Evolutionary conservation across 306 rosid species (phyloP).

Genomic region (Cucurbita pepo): DNA sequence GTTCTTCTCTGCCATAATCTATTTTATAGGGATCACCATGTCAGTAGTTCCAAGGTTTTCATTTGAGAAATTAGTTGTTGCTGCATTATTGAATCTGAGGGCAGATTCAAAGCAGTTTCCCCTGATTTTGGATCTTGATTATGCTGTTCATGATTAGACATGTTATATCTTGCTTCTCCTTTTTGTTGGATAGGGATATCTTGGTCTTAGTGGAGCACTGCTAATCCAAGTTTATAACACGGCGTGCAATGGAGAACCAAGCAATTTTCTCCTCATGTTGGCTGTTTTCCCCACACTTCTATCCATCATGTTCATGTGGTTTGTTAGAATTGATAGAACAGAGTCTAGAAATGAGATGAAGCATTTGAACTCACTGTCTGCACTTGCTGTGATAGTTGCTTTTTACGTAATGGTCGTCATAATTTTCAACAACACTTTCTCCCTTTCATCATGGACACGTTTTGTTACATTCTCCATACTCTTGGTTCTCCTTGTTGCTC

Average conservation of each 20-base stretch:
- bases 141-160: background rate
- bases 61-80: too few species aligned
- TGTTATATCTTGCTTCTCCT: background rate
- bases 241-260: constrained; percentile 38
- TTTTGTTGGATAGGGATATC: constrained; percentile 50
- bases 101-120: background rate
- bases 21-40: too few species aligned
- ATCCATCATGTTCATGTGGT: constrained; percentile 35
- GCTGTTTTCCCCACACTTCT: constrained; percentile 53
- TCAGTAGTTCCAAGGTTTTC: too few species aligned
- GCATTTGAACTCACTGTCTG: constrained; percentile 49
- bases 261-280: constrained; percentile 50
- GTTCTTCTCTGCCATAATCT: background rate
- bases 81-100: too few species aligned
- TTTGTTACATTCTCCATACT: constrained; percentile 24
- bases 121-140: background rate
- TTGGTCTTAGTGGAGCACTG: constrained; percentile 87
- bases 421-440: constrained; percentile 27
- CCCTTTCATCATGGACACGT: constrained; percentile 35
- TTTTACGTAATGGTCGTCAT: constrained; percentile 51
- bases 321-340: constrained; percentile 47
- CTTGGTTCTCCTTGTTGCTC: constrained; percentile 37
- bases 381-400: constrained; percentile 37
- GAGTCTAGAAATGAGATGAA: constrained; percentile 26
- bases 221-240: constrained; percentile 52